A percentile compares a stretch with the other conserved stretches of the same genome.
Conservation (phyloP, 2,329 filamentous ascomycete genomes). For the Endoconidiophora polonica region DNA sequence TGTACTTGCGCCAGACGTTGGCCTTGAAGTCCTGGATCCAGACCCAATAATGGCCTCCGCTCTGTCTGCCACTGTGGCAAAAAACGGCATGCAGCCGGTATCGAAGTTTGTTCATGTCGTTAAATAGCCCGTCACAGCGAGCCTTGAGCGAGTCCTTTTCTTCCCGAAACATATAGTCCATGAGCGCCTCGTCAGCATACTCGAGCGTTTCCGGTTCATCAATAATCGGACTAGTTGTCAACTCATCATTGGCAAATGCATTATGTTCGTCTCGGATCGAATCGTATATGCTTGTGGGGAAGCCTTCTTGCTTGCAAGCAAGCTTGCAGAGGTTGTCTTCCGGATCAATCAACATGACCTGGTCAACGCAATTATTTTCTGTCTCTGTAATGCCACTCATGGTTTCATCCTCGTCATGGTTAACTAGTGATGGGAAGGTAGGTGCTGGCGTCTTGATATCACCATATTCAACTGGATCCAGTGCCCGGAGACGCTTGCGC, state of each 20-base stretch:
- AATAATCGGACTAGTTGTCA: not conserved
- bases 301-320: conserved; percentile 9
- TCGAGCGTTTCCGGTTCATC: not conserved
- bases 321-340: not conserved
- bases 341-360: not conserved
- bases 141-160: conserved; percentile 22
- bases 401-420: not conserved
- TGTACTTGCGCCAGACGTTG: conserved; percentile 81
- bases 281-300: not conserved
- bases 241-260: not conserved
- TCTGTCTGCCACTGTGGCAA: conserved; percentile 62
- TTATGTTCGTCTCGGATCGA: conserved; percentile 1
- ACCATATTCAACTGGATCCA: conserved; percentile 6
- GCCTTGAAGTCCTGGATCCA: conserved; percentile 78
- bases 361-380: not conserved
- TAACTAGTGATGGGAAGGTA: not conserved
- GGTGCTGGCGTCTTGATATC: not conserved
- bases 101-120: conserved; percentile 43
- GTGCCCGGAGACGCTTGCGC: conserved; percentile 13
- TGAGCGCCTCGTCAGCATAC: not conserved
- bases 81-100: conserved; percentile 87
- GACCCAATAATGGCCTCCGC: conserved; percentile 86
- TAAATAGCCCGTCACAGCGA: conserved; percentile 35
- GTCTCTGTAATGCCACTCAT: not conserved
- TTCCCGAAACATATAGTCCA: conserved; percentile 19